These are phyloP conservation scores for Amniculicola lignicola DNA, from an alignment of 495 filamentous ascomycete species.

Conservation along the genomic window DNA sequence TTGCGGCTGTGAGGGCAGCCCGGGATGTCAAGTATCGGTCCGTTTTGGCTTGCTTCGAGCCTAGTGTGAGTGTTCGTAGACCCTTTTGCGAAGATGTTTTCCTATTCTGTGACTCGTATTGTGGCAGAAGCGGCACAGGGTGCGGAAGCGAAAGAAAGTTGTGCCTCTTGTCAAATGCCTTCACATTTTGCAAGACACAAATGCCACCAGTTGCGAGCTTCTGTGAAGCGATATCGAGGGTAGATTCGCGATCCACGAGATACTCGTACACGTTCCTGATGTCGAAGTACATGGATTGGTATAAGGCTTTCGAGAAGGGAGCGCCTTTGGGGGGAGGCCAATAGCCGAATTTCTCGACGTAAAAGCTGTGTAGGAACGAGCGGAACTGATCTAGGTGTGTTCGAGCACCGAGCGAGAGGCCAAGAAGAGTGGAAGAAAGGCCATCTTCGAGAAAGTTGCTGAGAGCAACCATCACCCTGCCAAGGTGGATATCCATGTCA, in stretches of 20 bases:
- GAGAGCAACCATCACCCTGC: conserved; percentile 48
- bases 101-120: conserved; percentile 25
- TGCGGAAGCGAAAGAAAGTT: conserved; percentile 53
- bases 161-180: conserved; percentile 56
- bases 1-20: conserved; percentile 41
- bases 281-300: conserved; percentile 57
- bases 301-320: conserved; percentile 52
- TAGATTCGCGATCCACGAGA: conserved; percentile 55
- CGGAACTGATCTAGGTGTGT: conserved; percentile 63
- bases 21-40: conserved; percentile 36
- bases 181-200: conserved; percentile 57
- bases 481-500: conserved; percentile 61
- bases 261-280: conserved; percentile 62
- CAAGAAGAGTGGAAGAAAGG: conserved; percentile 53
- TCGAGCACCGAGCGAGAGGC: conserved; percentile 50
- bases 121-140: conserved; percentile 59
- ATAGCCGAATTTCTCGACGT: conserved; percentile 58
- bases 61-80: conserved; percentile 35
- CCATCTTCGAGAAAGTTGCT: conserved; percentile 60
- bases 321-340: conserved; percentile 55
- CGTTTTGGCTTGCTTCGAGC: conserved; percentile 33
- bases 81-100: conserved; percentile 35
- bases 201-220: conserved; percentile 52
- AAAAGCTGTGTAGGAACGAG: conserved; percentile 58
- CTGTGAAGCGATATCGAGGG: conserved; percentile 36